Base-by-base conservation (phyloP, 345 rosid genomes). In the Eutrema yunnanense region DNA sequence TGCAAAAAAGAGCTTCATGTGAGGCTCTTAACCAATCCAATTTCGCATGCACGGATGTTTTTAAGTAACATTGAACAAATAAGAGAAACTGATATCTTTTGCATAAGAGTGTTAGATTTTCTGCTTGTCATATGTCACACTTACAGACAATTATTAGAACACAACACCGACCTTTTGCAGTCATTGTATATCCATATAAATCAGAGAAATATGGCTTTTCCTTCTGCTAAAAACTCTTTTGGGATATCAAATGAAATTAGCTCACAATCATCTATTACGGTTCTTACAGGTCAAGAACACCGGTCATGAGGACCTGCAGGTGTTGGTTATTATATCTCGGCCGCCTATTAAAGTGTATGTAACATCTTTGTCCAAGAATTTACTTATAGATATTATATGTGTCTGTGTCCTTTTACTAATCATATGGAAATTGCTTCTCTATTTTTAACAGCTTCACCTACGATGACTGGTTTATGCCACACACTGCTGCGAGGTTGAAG, bases 381-480 rank as follows among this genome's bases (percentile, higher is more conserved):
- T 40, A 6, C 54, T 47, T 73, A 16, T 36, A 49, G 6, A 50
- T 42, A 19, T 19, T 40, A 29, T 40, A 29, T 19, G 22, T 22
- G 6, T 27, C 6, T 27, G 1, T 22, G 19, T 26, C 30, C 38
- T 62, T 46, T 37, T 22, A 55, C 26, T 41, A 27, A 43, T 46
- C 75, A 36, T 54, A 47, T 38, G 30, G 10, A 56, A 51, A 33
- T 8, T 33, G 26, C 60, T 55, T 33, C 6, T 33, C 2, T 13
- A 16, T 27, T 53, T 43, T 16, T 48, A 58, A 71, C 83, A 88
- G 96, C 73, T 94, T 94, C 69, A 78, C 68, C 37, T 88, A 90
- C 19, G 86, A 87, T 2, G 92, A 88, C 71, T 93, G 98, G 97
- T 86, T 38, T 73, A 78, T 91, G 98, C 98, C 97, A 58, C 97